phyloP scores from a whole-genome alignment of 768 basidiomycete species.

The Paxillus involutus region DNA sequence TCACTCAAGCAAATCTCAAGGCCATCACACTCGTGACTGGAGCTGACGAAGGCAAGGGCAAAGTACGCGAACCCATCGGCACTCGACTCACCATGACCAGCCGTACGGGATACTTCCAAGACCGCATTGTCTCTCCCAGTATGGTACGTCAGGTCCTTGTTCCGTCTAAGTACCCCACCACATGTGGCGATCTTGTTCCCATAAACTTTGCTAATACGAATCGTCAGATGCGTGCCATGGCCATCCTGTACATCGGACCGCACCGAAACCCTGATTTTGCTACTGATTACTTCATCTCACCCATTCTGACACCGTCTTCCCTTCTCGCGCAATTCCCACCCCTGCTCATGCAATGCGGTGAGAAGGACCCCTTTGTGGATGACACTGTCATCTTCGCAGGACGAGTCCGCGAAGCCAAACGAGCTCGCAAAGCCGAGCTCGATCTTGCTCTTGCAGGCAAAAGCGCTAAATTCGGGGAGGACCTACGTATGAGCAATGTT shows the following conservation, averaged over 20 bases:
- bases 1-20: slow-evolving; percentile 49
- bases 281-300: slow-evolving; percentile 94
- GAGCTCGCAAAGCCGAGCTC: slow-evolving; percentile 73
- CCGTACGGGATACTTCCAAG: slow-evolving; percentile 90
- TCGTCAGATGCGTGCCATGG: slow-evolving; percentile 98
- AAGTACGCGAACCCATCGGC: slow-evolving; percentile 65
- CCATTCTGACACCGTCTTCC: slow-evolving; percentile 81
- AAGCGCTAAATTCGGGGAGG: slow-evolving; percentile 63
- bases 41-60: slow-evolving; percentile 29
- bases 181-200: neutral
- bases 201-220: slow-evolving; percentile 8
- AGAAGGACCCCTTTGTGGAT: slow-evolving; percentile 95
- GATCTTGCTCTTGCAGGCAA: slow-evolving; percentile 59
- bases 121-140: slow-evolving; percentile 89
- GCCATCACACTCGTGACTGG: slow-evolving; percentile 37
- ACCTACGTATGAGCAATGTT: slow-evolving; percentile 60
- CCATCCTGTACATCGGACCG: slow-evolving; percentile 94
- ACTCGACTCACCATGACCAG: slow-evolving; percentile 95
- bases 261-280: slow-evolving; percentile 92
- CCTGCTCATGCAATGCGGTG: slow-evolving; percentile 91
- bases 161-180: neutral
- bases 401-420: slow-evolving; percentile 92
- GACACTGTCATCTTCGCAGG: slow-evolving; percentile 98
- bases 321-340: slow-evolving; percentile 93
- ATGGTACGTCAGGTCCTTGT: slow-evolving; percentile 65